A percentile compares a stretch with the other conserved stretches of the same genome.
These are phyloP conservation scores for Penicillium turbatum DNA, from an alignment of 495 filamentous ascomycete species.

Conservation along the genomic window DNA sequence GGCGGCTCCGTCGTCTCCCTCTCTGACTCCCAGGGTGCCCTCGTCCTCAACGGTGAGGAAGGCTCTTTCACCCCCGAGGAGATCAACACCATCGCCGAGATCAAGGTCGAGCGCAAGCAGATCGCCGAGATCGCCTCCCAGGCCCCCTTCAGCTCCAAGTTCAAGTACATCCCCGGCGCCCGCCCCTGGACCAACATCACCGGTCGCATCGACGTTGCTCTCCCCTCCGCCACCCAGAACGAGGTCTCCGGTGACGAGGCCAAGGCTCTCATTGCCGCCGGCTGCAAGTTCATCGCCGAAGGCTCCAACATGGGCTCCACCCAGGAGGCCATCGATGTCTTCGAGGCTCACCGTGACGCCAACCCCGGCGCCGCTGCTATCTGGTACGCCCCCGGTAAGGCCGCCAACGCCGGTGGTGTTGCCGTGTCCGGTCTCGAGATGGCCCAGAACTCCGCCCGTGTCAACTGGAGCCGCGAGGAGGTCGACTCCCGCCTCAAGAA, in stretches of 20 bases:
- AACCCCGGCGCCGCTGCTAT: constrained; percentile 65
- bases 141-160: constrained; percentile 54
- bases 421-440: constrained; percentile 98
- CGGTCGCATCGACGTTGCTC: constrained; percentile 81
- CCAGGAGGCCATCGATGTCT: constrained; percentile 89
- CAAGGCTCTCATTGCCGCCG: constrained; percentile 68
- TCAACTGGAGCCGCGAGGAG: constrained; percentile 81
- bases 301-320: constrained; percentile 99
- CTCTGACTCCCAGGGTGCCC: constrained; percentile 83
- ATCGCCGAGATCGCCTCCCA: constrained; percentile 60
- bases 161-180: constrained; percentile 83
- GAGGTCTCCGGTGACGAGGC: constrained; percentile 91
- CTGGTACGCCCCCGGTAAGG: constrained; percentile 94
- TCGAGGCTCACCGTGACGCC: constrained; percentile 73
- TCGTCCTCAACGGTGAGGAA: constrained; percentile 63
- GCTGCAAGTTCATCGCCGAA: constrained; percentile 86
- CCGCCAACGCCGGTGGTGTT: constrained; percentile 96
- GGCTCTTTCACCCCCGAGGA: constrained; percentile 70
- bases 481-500: constrained; percentile 87
- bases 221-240: constrained; percentile 95
- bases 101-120: constrained; percentile 85
- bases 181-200: constrained; percentile 83
- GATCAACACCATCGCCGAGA: constrained; percentile 65
- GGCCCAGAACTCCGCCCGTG: constrained; percentile 90
- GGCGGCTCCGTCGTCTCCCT: constrained; percentile 90